A percentile compares a stretch with the other conserved stretches of the same genome.
phyloP scores from a whole-genome alignment of 768 basidiomycete genomes.

The Lanmaoa pseudosensibilis region DNA sequence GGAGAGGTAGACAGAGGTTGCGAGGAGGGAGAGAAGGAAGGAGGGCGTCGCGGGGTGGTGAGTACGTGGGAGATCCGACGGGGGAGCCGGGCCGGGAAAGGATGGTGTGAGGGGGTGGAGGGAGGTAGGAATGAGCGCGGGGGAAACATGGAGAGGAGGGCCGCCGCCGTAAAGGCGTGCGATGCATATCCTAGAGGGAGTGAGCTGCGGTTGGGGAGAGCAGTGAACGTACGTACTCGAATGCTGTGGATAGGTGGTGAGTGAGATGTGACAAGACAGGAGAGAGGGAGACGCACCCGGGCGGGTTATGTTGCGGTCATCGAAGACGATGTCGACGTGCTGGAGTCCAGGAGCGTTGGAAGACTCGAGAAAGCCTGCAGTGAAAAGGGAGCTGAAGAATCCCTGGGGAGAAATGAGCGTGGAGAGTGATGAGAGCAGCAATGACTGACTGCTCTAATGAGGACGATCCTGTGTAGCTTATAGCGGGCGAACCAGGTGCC shows the following conservation, averaged over 20 bases:
- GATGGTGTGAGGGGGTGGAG: constrained; percentile 69
- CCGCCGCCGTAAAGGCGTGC: constrained; percentile 86
- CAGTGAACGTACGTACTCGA: constrained; percentile 64
- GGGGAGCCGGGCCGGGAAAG: constrained; percentile 41
- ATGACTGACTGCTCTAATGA: constrained; percentile 77
- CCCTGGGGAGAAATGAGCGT: constrained; percentile 46
- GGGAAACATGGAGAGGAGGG: constrained; percentile 68
- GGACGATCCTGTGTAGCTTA: constrained; percentile 78
- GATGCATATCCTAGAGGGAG: constrained; percentile 66
- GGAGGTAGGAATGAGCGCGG: constrained; percentile 62
- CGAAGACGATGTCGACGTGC: constrained; percentile 69
- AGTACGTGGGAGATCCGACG: constrained; percentile 41
- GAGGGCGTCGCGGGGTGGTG: constrained; percentile 77
- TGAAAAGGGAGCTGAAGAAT: constrained; percentile 88
- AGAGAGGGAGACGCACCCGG: constrained; percentile 54
- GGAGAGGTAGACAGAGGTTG: constrained; percentile 83
- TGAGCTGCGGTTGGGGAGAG: constrained; percentile 11
- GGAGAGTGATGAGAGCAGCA: neutral
- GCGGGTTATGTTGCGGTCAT: constrained; percentile 86
- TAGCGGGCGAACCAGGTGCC: constrained; percentile 75
- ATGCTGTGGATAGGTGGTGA: constrained; percentile 50
- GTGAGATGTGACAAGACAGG: neutral
- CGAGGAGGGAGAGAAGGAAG: constrained; percentile 83
- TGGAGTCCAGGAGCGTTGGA: constrained; percentile 35
- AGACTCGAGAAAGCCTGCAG: constrained; percentile 73